A percentile compares a stretch with the other conserved stretches of the same genome.
Conservation (phyloP, 768 basidiomycete species). For the Amanita subjunquillea region DNA sequence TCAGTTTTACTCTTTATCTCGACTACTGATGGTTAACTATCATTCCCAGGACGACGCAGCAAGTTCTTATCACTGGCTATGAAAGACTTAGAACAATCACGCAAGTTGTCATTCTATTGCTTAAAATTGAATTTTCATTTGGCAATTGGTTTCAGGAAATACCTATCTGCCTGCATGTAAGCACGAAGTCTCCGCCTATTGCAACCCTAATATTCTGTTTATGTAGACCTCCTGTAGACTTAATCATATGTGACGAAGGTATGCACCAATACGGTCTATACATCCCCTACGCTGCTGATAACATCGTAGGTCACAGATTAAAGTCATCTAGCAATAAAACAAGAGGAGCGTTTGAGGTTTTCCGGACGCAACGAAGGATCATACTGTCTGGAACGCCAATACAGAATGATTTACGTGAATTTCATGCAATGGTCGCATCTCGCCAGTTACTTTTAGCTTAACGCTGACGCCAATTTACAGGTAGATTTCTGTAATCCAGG, state of each 20-base stretch:
- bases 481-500: conserved; percentile 94
- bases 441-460: not conserved
- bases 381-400: conserved; percentile 96
- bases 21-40: not conserved
- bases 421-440: conserved; percentile 82
- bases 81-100: conserved; percentile 79
- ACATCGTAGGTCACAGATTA: conserved; percentile 65
- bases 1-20: conserved; percentile 21
- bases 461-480: conserved; percentile 24
- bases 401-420: conserved; percentile 92
- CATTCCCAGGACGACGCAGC: conserved; percentile 50
- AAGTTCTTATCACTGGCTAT: conserved; percentile 92
- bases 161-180: conserved; percentile 57
- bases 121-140: not conserved
- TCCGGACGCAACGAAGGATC: conserved; percentile 68
- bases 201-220: not conserved
- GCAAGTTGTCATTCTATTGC: conserved; percentile 30
- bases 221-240: conserved; percentile 75
- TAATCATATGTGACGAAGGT: conserved; percentile 97
- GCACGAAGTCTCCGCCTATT: conserved; percentile 10
- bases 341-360: conserved; percentile 69
- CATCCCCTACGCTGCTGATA: not conserved
- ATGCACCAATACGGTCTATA: not conserved
- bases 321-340: conserved; percentile 92
- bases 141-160: conserved; percentile 14